Evolutionary conservation across 1,139 yeast species (phyloP), one percentile per base, ranked within the genome.

Genomic region (Lodderomyces jiufengensis): DNA sequence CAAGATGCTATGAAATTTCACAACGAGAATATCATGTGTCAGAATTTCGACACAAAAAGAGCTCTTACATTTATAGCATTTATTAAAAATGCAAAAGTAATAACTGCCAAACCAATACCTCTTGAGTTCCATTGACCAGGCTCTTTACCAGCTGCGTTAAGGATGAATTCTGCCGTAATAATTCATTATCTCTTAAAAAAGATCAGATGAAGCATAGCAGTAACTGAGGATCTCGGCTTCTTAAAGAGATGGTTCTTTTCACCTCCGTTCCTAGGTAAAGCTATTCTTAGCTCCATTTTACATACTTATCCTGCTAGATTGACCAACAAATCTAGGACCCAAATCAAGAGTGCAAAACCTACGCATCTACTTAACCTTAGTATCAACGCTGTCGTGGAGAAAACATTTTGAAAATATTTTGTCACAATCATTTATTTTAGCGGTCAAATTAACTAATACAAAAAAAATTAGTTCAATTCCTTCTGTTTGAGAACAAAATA

Each of bases 221-320:
- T 76, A 34, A 81, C 72, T 41, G 86, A 67, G 50, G 80, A 80
- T 51, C 69, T 76, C 20, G 95, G 95, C 51, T 71, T 76, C 36
- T 66, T 69, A 61, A 71, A 85, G 44, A 86, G 66, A 55, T 85
- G 86, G 52, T 84, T 84, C 61, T 85, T 84, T 55, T 85, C 95
- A 46, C 95, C 95, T 46, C 95, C 95, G 51, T 85, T 84, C 58
- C 83, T 76, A 24, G 94, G 92, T 45, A 85, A 77, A 27, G 86
- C 87, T 9, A 87, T 75, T 12, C 95, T 95, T 58, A 84, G 82
- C 55, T 85, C 95, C 76, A 86, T 73, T 54, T 84, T 86, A 5
- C 84, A 87, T 51, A 78, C 71, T 47, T 85, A 66, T 3, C 95
- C 95, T 22, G 84, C 66, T 27, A 81, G 66, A 4, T 95, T 86